Percentiles rank a stretch among this genome's conserved stretches.
These are phyloP conservation scores for Crithidia bombi DNA, from an alignment of 208 protist genomes.

Conservation along the genomic window DNA sequence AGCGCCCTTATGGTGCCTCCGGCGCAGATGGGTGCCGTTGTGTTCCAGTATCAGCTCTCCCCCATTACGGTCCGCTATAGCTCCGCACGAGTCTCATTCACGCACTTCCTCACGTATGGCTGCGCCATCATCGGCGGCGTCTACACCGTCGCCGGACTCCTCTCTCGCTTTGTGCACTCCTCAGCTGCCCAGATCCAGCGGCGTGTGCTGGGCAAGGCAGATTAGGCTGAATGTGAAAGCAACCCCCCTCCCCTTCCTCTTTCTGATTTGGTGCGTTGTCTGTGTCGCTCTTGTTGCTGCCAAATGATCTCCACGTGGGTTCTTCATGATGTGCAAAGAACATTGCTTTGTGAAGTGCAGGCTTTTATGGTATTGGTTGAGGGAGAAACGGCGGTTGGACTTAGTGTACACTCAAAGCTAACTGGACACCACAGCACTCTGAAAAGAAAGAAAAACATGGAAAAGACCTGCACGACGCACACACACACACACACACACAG, in stretches of 20 bases:
- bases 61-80: constrained; percentile 89
- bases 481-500: no score
- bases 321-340: no score
- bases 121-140: constrained; percentile 95
- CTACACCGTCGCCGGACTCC: constrained; percentile 85
- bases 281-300: no score
- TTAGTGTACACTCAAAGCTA: no score
- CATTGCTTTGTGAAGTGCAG: no score
- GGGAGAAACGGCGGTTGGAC: no score
- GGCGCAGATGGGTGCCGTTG: constrained; percentile 54
- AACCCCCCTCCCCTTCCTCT: no score
- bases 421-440: no score
- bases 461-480: no score
- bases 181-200: constrained; percentile 51
- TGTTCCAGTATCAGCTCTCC: constrained; percentile 93
- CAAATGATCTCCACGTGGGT: no score
- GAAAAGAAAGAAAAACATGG: no score
- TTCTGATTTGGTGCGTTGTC: background rate
- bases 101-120: constrained; percentile 92
- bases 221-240: constrained; percentile 16
- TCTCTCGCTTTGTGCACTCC: constrained; percentile 43
- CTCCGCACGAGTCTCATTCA: constrained; percentile 67
- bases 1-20: constrained; percentile 4
- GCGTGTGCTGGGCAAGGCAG: constrained; percentile 47
- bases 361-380: no score